Evolutionary conservation across 2,329 filamentous ascomycete species (phyloP).

Genomic region (Colletotrichum plurivorum): DNA sequence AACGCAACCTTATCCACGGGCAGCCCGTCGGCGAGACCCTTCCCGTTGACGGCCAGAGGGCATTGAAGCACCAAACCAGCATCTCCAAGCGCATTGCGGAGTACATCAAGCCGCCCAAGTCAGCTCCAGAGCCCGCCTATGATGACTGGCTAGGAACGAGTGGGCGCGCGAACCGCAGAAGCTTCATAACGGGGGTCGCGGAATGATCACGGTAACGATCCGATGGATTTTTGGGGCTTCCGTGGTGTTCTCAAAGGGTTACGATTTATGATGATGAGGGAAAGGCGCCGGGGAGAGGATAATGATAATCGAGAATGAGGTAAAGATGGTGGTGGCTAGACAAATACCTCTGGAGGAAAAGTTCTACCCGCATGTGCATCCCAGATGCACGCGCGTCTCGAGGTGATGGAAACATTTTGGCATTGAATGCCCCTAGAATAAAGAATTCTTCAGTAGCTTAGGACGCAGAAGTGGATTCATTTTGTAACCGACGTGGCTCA

Average conservation of each 20-base stretch:
- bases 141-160: conserved; percentile 20
- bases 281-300: neutral
- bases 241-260: neutral
- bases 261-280: neutral
- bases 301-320: conserved; percentile 1
- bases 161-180: conserved; percentile 26
- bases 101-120: conserved; percentile 47
- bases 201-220: neutral
- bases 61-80: conserved; percentile 45
- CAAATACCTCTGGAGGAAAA: neutral
- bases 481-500: too few species aligned
- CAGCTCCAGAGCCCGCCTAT: neutral
- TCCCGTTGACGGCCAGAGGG: conserved; percentile 6
- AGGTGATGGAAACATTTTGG: too few species aligned
- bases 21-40: neutral
- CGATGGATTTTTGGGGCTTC: neutral
- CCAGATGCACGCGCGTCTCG: too few species aligned
- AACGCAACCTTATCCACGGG: conserved; percentile 22
- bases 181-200: conserved; percentile 20
- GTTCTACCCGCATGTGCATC: too few species aligned
- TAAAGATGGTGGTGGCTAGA: neutral
- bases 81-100: conserved; percentile 66
- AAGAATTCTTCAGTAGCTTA: too few species aligned
- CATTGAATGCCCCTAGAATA: too few species aligned
- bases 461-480: too few species aligned